Evolutionary conservation across 768 basidiomycete species (phyloP).

Genomic region (Zangia roseola): DNA sequence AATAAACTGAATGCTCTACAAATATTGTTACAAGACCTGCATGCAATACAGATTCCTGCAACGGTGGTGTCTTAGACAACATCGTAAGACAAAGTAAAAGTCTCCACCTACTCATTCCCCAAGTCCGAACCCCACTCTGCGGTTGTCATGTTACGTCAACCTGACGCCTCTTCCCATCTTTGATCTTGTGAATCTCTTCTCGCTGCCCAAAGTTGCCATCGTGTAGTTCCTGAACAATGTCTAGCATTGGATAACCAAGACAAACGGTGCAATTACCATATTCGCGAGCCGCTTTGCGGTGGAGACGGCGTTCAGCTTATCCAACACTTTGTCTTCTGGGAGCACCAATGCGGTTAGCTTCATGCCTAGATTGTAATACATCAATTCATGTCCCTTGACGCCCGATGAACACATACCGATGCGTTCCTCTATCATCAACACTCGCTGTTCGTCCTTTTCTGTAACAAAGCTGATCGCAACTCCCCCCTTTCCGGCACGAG

Average conservation of each 20-base stretch:
- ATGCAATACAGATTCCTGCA: too few relatives aligned
- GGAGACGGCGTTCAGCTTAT: constrained; percentile 84
- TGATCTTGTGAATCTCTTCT: constrained; percentile 78
- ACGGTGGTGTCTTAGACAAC: constrained; percentile 9
- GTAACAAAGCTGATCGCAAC: constrained; percentile 93
- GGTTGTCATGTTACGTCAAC: not conserved
- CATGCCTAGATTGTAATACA: constrained; percentile 48
- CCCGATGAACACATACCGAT: constrained; percentile 59
- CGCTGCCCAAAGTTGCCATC: constrained; percentile 88
- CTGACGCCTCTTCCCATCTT: constrained; percentile 34
- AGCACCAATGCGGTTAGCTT: constrained; percentile 72
- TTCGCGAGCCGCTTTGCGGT: constrained; percentile 91
- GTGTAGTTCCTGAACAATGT: constrained; percentile 64
- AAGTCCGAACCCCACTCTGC: not conserved
- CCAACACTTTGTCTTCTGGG: constrained; percentile 79
- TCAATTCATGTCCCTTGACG: not conserved
- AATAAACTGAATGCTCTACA: too few relatives aligned
- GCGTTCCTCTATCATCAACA: constrained; percentile 79
- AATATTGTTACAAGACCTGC: too few relatives aligned
- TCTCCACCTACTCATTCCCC: not conserved
- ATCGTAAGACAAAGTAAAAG: not conserved
- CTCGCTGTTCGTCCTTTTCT: constrained; percentile 84
- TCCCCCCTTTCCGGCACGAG: constrained; percentile 86
- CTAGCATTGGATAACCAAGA: constrained; percentile 2
- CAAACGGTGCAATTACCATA: constrained; percentile 57